Percentiles rank a stretch among this genome's conserved stretches.
Evolutionary conservation across 306 rosid species (phyloP).

Genomic region (Inga oerstediana): DNA sequence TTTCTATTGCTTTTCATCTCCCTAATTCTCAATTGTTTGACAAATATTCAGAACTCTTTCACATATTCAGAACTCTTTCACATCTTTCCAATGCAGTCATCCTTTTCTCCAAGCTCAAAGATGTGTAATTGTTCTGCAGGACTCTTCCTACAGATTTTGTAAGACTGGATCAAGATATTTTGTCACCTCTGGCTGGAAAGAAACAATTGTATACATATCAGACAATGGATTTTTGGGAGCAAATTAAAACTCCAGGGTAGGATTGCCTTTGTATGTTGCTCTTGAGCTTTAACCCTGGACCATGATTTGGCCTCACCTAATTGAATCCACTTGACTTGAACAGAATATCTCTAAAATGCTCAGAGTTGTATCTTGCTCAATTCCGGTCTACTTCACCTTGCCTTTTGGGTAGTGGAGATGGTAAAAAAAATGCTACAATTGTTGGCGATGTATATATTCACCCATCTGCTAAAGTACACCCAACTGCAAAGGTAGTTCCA

Average conservation of each 20-base stretch:
- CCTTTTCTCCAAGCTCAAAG: slow-evolving; percentile 22
- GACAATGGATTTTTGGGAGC: slow-evolving; percentile 94
- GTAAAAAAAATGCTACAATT: slow-evolving; percentile 58
- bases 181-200: slow-evolving; percentile 97
- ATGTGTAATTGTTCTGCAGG: slow-evolving; percentile 46
- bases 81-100: not conserved
- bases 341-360: slow-evolving; percentile 94
- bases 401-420: slow-evolving; percentile 78
- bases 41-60: slow-evolving; percentile 9
- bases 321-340: slow-evolving; percentile 25
- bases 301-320: slow-evolving; percentile 22
- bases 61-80: not conserved
- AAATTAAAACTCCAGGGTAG: slow-evolving; percentile 96
- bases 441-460: slow-evolving; percentile 85
- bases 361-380: slow-evolving; percentile 88
- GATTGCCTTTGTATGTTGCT: slow-evolving; percentile 14
- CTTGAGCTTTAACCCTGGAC: slow-evolving; percentile 11
- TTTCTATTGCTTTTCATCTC: not conserved
- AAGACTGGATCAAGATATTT: slow-evolving; percentile 95
- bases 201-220: slow-evolving; percentile 83
- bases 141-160: slow-evolving; percentile 70
- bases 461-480: slow-evolving; percentile 97
- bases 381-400: slow-evolving; percentile 66
- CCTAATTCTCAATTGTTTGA: not conserved
- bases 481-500: slow-evolving; percentile 79